Base-by-base conservation (phyloP, 768 basidiomycete genomes). In the Tulasnella sp. region DNA sequence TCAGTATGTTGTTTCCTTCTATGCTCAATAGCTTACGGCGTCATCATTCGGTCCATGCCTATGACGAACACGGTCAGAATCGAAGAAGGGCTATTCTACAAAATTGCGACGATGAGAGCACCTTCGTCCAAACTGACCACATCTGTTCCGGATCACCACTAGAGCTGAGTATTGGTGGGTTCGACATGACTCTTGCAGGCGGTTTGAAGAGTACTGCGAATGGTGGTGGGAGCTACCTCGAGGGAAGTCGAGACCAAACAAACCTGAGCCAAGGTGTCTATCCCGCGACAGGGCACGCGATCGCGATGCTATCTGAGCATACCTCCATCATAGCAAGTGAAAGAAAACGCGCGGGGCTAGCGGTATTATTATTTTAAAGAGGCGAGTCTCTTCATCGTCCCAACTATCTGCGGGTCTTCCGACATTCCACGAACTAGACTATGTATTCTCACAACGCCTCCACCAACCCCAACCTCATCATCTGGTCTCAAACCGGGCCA, bases 31-130 rank as follows among this genome's bases (percentile, higher is more conserved):
- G 44, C 46, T 34, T 46, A 82, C 86, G 94, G 94, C 83, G 93
- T 95, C 94, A 96, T 95, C 85, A 96, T 96, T 84, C 96, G 94
- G 86, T 96, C 94, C 48, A 96, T 93, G 48, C 81, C 81, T 82
- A 42, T 37, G 22, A 34, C 16, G 22, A 46, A 34, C 50, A 20
- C n/a, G 28, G 58, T 40, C 37, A 58, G 34, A 37, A 34, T 40
- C 75, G 42, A 22, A 22, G 46, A 44, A 6, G 22, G 16, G 22
- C 75, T 28, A n/a, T 46, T n/a, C 37, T 16, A 46, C 34, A 28
- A 8, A 34, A 64, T 16, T 7, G 16, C 7, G 40, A 80, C 28
- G 37, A 18, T 18, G 3, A 12, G 60, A 72, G 84, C 82, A 83
- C 83, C 93, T 81, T 96, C 94, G 86, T 95, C 93, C 72, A 97